Conservation (phyloP, 441 rosid genomes). For the Lepidium campestre region DNA sequence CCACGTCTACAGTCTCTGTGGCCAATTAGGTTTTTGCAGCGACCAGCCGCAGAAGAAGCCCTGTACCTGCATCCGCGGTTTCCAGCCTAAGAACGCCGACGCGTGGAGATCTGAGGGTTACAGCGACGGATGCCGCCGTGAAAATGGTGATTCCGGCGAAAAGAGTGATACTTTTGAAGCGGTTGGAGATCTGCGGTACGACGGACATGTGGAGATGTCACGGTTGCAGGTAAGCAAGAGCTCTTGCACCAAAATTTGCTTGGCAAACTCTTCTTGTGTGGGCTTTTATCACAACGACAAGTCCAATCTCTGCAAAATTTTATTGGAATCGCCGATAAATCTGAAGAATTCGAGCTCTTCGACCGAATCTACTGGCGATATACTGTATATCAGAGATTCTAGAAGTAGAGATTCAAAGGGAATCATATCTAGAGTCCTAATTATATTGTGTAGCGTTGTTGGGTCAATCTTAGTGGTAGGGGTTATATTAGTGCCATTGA, state of each 20-base stretch:
- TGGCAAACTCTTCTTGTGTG: conserved; percentile 64
- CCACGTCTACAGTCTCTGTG: conserved; percentile 62
- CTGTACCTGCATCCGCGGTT: conserved; percentile 60
- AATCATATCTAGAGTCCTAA: conserved; percentile 30
- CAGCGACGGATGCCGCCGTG: conserved; percentile 52
- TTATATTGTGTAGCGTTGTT: conserved; percentile 44
- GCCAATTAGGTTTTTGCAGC: conserved; percentile 56
- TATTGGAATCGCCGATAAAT: conserved; percentile 51
- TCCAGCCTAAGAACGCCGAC: conserved; percentile 34
- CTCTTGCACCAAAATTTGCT: conserved; percentile 48
- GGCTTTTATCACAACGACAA: conserved; percentile 45
- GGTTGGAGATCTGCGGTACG: conserved; percentile 42
- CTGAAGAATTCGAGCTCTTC: conserved; percentile 46
- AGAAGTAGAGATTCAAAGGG: conserved; percentile 30
- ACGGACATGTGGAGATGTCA: conserved; percentile 27
- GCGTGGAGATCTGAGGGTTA: conserved; percentile 54
- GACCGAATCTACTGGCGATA: conserved; percentile 24
- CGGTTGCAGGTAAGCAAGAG: conserved; percentile 40
- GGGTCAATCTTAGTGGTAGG: conserved; percentile 46
- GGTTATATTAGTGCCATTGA: conserved; percentile 32
- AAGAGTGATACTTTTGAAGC: conserved; percentile 41
- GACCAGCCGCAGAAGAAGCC: conserved; percentile 20
- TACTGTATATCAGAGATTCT: conserved; percentile 44
- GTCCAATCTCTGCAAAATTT: conserved; percentile 45
- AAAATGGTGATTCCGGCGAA: conserved; percentile 28